Evolutionary conservation across 768 basidiomycete species (phyloP).

Genomic region (Neoboletus magnificus): DNA sequence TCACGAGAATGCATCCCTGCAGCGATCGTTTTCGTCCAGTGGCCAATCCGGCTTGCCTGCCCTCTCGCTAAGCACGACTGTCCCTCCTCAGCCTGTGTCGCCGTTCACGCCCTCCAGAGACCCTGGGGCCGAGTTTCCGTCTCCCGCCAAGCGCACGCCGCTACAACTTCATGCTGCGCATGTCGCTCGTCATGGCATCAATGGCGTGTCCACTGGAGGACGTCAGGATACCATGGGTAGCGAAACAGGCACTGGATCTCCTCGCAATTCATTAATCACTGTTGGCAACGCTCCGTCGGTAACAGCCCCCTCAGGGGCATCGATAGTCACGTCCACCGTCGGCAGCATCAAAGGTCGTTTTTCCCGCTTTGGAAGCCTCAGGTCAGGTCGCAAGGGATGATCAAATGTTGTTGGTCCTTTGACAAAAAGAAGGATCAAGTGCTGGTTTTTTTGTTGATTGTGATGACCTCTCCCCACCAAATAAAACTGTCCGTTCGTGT

Average conservation of each 20-base stretch:
- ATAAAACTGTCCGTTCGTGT: background rate
- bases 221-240: constrained; percentile 47
- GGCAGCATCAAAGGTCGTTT: constrained; percentile 71
- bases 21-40: constrained; percentile 47
- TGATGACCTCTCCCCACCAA: background rate
- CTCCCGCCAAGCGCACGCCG: constrained; percentile 59
- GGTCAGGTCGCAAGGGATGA: constrained; percentile 41
- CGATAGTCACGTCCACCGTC: constrained; percentile 60
- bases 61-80: constrained; percentile 45
- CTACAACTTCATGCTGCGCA: constrained; percentile 80
- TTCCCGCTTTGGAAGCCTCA: constrained; percentile 74
- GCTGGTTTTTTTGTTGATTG: background rate
- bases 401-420: background rate
- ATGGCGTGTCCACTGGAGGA: constrained; percentile 75
- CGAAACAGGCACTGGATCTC: constrained; percentile 49
- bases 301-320: constrained; percentile 45
- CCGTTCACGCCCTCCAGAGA: constrained; percentile 32
- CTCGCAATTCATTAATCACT: constrained; percentile 73
- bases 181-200: constrained; percentile 78
- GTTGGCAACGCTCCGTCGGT: constrained; percentile 49
- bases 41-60: constrained; percentile 41
- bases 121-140: constrained; percentile 1
- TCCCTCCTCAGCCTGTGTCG: constrained; percentile 46
- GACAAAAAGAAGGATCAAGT: background rate
- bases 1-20: constrained; percentile 46